A percentile compares a stretch with the other conserved stretches of the same genome.
phyloP scores from a whole-genome alignment of 192 early-diverging fungal species.

The Backusella tuberculispora region DNA sequence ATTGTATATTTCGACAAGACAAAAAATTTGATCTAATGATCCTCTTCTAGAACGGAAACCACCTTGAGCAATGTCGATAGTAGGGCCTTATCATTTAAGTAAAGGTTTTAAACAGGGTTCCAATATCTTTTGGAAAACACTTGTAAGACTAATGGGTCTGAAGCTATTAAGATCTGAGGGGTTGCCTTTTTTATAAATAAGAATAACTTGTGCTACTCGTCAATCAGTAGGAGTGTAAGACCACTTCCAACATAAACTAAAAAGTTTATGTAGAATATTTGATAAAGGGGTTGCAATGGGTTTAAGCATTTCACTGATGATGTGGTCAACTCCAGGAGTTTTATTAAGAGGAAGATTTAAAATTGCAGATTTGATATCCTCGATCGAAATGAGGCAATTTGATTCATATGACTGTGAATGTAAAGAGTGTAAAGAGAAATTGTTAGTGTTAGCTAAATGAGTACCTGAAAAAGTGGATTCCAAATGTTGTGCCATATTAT shows the following conservation, averaged over 20 bases:
- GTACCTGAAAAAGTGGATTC: no score
- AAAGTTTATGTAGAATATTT: no score
- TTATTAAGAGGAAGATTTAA: no score
- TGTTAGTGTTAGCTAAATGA: no score
- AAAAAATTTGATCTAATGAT: conserved; percentile 26
- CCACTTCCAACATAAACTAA: conserved; percentile 27
- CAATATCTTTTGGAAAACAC: conserved; percentile 18
- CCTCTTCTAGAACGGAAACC: conserved; percentile 31
- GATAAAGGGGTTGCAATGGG: no score
- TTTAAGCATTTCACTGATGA: no score
- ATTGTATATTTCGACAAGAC: conserved; percentile 26
- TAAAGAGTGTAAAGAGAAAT: no score
- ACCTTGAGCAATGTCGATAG: conserved; percentile 30
- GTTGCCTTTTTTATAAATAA: conserved; percentile 20
- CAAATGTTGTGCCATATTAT: no score
- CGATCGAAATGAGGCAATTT: no score
- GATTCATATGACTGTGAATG: no score
- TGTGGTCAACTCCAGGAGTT: no score
- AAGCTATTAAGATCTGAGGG: conserved; percentile 13
- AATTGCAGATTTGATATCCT: no score
- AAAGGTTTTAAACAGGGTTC: conserved; percentile 19
- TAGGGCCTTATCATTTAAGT: background rate
- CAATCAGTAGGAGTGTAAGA: background rate
- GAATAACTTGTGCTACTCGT: conserved; percentile 23
- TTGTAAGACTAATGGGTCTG: conserved; percentile 26